Evolutionary conservation across 768 basidiomycete species (phyloP).

Genomic region (Russula ochroleuca): DNA sequence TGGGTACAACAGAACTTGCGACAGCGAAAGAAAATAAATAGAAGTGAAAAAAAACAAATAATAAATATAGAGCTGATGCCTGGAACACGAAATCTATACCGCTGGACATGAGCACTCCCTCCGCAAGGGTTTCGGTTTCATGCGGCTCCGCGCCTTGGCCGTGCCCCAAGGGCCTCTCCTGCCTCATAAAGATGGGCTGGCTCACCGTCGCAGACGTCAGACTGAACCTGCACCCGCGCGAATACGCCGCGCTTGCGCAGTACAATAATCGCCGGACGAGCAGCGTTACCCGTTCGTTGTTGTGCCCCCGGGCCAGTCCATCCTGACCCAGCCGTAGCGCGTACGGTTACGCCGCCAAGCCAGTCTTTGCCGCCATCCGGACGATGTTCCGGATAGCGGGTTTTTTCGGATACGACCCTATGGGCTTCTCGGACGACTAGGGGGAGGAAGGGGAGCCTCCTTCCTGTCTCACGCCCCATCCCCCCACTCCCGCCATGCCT

Average conservation of each 20-base stretch:
- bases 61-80: too few relatives aligned
- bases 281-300: slow-evolving; percentile 29
- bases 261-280: slow-evolving; percentile 30
- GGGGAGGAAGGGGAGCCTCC: too few relatives aligned
- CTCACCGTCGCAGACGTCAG: slow-evolving; percentile 32
- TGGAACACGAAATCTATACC: too few relatives aligned
- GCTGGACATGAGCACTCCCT: too few relatives aligned
- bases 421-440: too few relatives aligned
- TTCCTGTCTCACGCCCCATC: too few relatives aligned
- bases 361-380: slow-evolving; percentile 9
- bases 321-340: slow-evolving; percentile 31
- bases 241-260: slow-evolving; percentile 26
- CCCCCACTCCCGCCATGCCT: too few relatives aligned
- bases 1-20: too few relatives aligned
- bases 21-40: neutral
- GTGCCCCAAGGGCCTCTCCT: slow-evolving; percentile 27
- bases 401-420: too few relatives aligned
- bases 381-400: slow-evolving; percentile 28
- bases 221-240: slow-evolving; percentile 27
- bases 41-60: too few relatives aligned
- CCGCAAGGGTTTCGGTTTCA: too few relatives aligned
- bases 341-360: slow-evolving; percentile 25
- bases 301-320: slow-evolving; percentile 13
- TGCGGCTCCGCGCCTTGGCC: too few relatives aligned
- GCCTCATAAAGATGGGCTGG: slow-evolving; percentile 32